Evolutionary conservation across 2,329 filamentous ascomycete species (phyloP).

Genomic region (Anthostomella pinea): DNA sequence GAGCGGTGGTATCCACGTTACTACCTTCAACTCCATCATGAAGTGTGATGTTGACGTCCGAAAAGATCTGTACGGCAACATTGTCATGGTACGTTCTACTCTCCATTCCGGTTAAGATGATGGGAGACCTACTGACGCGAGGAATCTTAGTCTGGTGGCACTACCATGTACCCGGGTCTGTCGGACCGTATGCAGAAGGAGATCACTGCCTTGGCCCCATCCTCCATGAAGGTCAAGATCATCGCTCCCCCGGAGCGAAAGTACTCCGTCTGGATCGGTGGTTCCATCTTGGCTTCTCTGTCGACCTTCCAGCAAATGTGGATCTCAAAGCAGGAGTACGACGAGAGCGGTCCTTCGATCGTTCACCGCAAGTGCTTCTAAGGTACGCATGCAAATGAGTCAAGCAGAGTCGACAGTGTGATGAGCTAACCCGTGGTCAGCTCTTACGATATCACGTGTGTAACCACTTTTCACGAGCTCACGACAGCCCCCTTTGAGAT

Average conservation of each 20-base stretch:
- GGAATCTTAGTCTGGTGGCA: slow-evolving; percentile 84
- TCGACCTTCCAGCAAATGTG: slow-evolving; percentile 99
- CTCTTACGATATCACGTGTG: slow-evolving; percentile 18
- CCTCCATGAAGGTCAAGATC: slow-evolving; percentile 99
- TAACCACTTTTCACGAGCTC: slow-evolving; percentile 33
- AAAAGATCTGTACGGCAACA: slow-evolving; percentile 99
- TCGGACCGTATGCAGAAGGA: slow-evolving; percentile 99
- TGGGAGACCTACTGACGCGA: slow-evolving; percentile 31
- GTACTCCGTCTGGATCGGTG: slow-evolving; percentile 99
- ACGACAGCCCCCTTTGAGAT: slow-evolving; percentile 44
- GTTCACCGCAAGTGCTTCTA: slow-evolving; percentile 99
- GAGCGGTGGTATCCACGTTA: slow-evolving; percentile 98
- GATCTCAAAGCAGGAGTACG: slow-evolving; percentile 99
- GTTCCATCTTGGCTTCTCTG: slow-evolving; percentile 98
- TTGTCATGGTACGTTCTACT: slow-evolving; percentile 85
- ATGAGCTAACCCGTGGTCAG: slow-evolving; percentile 10
- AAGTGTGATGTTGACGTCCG: slow-evolving; percentile 99
- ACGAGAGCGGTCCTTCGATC: slow-evolving; percentile 98
- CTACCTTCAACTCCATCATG: slow-evolving; percentile 99
- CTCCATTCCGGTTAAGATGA: too few relatives aligned
- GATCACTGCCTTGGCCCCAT: slow-evolving; percentile 98
- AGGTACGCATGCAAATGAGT: slow-evolving; percentile 50
- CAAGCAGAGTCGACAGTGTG: neutral
- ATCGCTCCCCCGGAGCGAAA: slow-evolving; percentile 99
- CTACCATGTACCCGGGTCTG: slow-evolving; percentile 99